Evolutionary conservation across 495 filamentous ascomycete genomes (phyloP).

Genomic region (Physcia stellaris): DNA sequence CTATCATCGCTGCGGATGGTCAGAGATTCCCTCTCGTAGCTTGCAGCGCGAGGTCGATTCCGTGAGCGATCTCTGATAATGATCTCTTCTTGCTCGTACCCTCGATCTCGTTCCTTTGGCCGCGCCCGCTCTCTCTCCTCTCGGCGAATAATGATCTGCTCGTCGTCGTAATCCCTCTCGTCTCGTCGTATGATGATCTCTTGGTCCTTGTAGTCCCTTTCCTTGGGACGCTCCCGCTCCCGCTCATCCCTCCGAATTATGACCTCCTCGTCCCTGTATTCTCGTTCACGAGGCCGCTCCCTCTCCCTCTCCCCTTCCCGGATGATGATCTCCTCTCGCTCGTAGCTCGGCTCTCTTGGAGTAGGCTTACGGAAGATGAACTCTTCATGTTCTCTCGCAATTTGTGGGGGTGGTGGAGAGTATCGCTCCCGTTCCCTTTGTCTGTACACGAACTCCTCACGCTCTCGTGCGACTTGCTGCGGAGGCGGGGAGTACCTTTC

Average conservation of each 20-base stretch:
- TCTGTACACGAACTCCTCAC: slow-evolving; percentile 14
- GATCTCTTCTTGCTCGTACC: slow-evolving; percentile 16
- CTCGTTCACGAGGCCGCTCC: slow-evolving; percentile 10
- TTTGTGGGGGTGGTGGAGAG: slow-evolving; percentile 9
- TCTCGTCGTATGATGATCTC: slow-evolving; percentile 20
- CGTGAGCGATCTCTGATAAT: slow-evolving; percentile 14
- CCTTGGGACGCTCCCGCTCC: slow-evolving; percentile 9
- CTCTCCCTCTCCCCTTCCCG: slow-evolving; percentile 10
- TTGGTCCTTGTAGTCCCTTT: slow-evolving; percentile 8
- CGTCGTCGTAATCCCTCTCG: slow-evolving; percentile 19
- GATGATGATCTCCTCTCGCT: slow-evolving; percentile 12
- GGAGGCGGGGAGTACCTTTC: slow-evolving; percentile 7
- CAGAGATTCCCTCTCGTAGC: slow-evolving; percentile 26
- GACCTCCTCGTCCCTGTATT: slow-evolving; percentile 17
- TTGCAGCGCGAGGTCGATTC: slow-evolving; percentile 15
- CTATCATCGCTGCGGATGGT: slow-evolving; percentile 15
- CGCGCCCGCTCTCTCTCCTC: slow-evolving; percentile 19
- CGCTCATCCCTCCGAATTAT: slow-evolving; percentile 5
- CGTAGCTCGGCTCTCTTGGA: slow-evolving; percentile 5
- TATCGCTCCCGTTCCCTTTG: slow-evolving; percentile 4
- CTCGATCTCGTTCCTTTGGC: slow-evolving; percentile 8
- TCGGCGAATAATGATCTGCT: slow-evolving; percentile 16
- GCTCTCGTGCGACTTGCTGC: slow-evolving; percentile 12
- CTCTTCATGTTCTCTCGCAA: slow-evolving; percentile 13
- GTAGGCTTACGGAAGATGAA: slow-evolving; percentile 13